These are phyloP conservation scores for Trichoderma brevicompactum DNA, from an alignment of 2,329 filamentous ascomycete genomes.

Conservation along the genomic window DNA sequence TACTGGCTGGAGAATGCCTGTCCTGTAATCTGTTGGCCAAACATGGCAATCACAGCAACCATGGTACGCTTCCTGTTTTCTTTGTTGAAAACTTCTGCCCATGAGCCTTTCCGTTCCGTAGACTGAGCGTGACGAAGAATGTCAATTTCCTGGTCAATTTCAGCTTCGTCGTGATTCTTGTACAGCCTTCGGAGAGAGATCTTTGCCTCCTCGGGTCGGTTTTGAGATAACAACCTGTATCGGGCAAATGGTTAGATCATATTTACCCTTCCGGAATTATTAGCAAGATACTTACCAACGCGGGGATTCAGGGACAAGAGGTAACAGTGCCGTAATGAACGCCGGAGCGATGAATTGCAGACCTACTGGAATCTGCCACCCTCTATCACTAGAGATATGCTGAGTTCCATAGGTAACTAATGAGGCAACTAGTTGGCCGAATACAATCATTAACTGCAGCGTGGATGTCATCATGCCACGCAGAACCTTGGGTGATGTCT, in stretches of 20 bases:
- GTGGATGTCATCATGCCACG: constrained; percentile 39
- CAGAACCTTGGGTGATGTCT: constrained; percentile 36
- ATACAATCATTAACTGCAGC: constrained; percentile 38
- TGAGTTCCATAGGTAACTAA: constrained; percentile 38
- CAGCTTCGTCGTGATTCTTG: constrained; percentile 37
- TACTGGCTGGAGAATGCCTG: constrained; percentile 41
- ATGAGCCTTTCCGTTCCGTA: constrained; percentile 34
- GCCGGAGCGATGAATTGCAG: constrained; percentile 50
- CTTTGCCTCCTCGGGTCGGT: constrained; percentile 43
- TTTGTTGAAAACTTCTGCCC: constrained; percentile 34
- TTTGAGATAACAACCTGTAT: constrained; percentile 41
- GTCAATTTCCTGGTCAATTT: constrained; percentile 36
- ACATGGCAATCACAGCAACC: constrained; percentile 39
- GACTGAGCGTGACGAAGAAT: constrained; percentile 31
- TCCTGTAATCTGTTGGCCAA: constrained; percentile 42
- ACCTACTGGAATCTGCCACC: constrained; percentile 52
- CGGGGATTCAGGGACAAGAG: constrained; percentile 51
- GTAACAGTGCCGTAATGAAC: constrained; percentile 42
- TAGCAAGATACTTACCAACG: constrained; percentile 40
- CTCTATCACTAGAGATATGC: constrained; percentile 31
- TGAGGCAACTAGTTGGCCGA: constrained; percentile 37
- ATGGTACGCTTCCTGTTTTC: constrained; percentile 34
- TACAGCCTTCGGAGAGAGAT: constrained; percentile 41
- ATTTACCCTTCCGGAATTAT: too few species aligned
- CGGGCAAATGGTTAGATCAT: neutral